phyloP scores from a whole-genome alignment of 1,284 basidiomycete genomes.

The Ustilago shanxiensis region DNA sequence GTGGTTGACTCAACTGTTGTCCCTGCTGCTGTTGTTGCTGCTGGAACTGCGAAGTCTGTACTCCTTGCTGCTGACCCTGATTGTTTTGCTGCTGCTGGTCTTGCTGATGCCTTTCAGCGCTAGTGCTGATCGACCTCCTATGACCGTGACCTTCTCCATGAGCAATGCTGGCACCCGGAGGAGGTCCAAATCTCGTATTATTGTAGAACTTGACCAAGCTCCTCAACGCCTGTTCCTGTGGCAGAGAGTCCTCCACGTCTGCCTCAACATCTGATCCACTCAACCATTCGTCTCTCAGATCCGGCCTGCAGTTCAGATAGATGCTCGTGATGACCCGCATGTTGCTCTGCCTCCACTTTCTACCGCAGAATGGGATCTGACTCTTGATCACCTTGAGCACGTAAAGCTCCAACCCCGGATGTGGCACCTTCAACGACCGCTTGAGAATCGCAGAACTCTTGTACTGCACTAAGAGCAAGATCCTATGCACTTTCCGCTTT shows the following conservation, averaged over 20 bases:
- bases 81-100: constrained; percentile 16
- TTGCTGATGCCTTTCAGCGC: constrained; percentile 28
- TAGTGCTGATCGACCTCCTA: constrained; percentile 57
- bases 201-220: constrained; percentile 89
- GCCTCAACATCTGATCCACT: constrained; percentile 92
- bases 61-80: constrained; percentile 11
- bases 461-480: constrained; percentile 96
- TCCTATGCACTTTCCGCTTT: constrained; percentile 92
- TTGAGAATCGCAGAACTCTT: constrained; percentile 92
- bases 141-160: constrained; percentile 51
- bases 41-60: constrained; percentile 14
- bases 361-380: constrained; percentile 96
- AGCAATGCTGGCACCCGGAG: constrained; percentile 25
- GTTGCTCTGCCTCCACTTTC: constrained; percentile 99
- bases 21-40: constrained; percentile 24
- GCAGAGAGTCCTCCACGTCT: constrained; percentile 79
- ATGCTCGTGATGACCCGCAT: constrained; percentile 99
- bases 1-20: constrained; percentile 8
- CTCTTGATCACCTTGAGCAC: constrained; percentile 98
- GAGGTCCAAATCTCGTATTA: constrained; percentile 68
- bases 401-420: constrained; percentile 93
- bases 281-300: constrained; percentile 97
- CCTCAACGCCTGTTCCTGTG: constrained; percentile 95
- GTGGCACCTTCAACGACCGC: constrained; percentile 90
- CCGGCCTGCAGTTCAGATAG: constrained; percentile 95